These are phyloP conservation scores for Penicillium capsulatum DNA, from an alignment of 2,329 filamentous ascomycete species.

Conservation along the genomic window DNA sequence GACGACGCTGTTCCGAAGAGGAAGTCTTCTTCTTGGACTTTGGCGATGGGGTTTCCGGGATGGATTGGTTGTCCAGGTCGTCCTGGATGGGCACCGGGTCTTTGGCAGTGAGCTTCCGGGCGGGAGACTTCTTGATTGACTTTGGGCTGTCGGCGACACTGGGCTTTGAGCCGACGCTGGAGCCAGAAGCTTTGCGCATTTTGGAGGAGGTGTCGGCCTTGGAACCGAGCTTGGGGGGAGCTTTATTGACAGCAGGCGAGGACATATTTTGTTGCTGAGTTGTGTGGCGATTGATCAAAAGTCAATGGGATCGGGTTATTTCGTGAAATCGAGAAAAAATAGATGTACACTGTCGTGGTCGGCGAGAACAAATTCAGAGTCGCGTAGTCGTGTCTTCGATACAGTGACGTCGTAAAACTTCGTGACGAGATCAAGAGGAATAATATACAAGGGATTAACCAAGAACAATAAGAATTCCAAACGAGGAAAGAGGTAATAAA, in stretches of 20 bases:
- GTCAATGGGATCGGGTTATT: too few species aligned
- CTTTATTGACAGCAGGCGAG: slow-evolving; percentile 19
- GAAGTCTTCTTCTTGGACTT: slow-evolving; percentile 20
- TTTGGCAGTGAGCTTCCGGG: slow-evolving; percentile 24
- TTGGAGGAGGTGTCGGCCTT: slow-evolving; percentile 22
- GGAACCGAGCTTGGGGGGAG: slow-evolving; percentile 20
- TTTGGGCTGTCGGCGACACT: slow-evolving; percentile 13
- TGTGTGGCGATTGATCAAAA: neutral
- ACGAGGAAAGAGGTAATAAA: slow-evolving; percentile 5
- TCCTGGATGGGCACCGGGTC: slow-evolving; percentile 19
- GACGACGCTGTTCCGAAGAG: slow-evolving; percentile 25
- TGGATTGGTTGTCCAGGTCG: slow-evolving; percentile 14
- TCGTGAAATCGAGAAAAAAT: too few species aligned
- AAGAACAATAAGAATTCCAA: slow-evolving; percentile 2
- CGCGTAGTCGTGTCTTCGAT: neutral
- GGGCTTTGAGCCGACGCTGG: slow-evolving; percentile 20
- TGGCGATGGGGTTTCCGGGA: slow-evolving; percentile 22
- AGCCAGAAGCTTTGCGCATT: slow-evolving; percentile 20
- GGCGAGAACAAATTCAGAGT: neutral
- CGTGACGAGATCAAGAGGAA: slow-evolving; percentile 3
- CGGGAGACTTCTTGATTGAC: slow-evolving; percentile 20
- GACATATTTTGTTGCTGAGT: slow-evolving; percentile 10
- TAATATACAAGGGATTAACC: slow-evolving; percentile 11
- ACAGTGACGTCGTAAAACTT: slow-evolving; percentile 14
- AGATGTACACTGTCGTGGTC: neutral